phyloP scores from a whole-genome alignment of 768 basidiomycete species.

The Clavaria fumosa region DNA sequence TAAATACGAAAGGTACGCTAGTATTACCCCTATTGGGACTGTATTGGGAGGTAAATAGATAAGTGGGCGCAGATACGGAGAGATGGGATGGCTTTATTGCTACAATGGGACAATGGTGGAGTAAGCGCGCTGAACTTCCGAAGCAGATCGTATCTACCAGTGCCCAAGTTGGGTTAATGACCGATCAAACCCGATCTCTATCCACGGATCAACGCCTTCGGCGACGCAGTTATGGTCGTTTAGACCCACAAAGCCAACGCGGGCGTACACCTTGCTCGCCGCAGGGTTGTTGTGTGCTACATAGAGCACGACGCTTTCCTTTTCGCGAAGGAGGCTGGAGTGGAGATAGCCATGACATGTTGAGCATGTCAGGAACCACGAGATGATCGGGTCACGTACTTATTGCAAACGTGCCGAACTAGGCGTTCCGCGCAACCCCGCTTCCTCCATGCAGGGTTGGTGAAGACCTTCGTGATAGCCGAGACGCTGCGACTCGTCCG shows the following conservation, averaged over 20 bases:
- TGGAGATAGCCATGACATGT: neutral
- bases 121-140: no score
- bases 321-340: slow-evolving; percentile 25
- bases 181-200: slow-evolving; percentile 36
- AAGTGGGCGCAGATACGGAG: no score
- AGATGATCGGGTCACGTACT: slow-evolving; percentile 17
- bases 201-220: slow-evolving; percentile 27
- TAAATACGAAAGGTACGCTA: no score
- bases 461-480: slow-evolving; percentile 39
- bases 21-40: no score
- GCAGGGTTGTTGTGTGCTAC: slow-evolving; percentile 30
- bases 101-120: no score
- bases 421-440: slow-evolving; percentile 34
- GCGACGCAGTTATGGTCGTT: slow-evolving; percentile 6
- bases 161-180: slow-evolving; percentile 26
- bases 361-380: neutral
- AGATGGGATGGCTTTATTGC: no score
- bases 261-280: slow-evolving; percentile 28
- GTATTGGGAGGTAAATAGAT: no score
- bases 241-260: slow-evolving; percentile 35
- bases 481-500: slow-evolving; percentile 28
- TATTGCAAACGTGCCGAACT: slow-evolving; percentile 26
- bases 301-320: slow-evolving; percentile 31
- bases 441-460: slow-evolving; percentile 25
- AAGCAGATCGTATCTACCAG: slow-evolving; percentile 26